Evolutionary conservation across 1,284 basidiomycete species (phyloP).

Genomic region (Rhodotorula sp.): DNA sequence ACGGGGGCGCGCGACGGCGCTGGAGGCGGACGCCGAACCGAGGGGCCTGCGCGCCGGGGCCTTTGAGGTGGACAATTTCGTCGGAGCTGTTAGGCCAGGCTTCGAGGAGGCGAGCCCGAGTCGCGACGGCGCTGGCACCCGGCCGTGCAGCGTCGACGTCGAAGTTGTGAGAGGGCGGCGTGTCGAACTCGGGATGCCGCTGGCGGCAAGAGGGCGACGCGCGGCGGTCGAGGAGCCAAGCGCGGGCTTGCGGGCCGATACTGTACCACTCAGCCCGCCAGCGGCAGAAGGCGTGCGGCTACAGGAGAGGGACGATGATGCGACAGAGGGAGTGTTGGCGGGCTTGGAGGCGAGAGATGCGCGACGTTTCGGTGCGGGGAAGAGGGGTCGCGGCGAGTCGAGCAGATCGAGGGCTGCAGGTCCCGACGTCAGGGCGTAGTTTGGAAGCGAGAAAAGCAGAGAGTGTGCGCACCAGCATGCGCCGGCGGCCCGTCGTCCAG

Average conservation of each 20-base stretch:
- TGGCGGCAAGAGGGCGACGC: neutral
- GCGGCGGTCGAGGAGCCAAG: neutral
- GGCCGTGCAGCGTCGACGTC: neutral
- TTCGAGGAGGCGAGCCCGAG: neutral
- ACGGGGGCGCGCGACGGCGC: neutral
- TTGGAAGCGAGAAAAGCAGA: neutral
- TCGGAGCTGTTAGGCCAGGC: neutral
- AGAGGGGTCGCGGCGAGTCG: conserved; percentile 11
- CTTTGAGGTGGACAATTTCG: neutral
- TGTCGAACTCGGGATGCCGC: neutral
- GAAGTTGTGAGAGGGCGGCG: neutral
- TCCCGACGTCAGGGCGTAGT: neutral
- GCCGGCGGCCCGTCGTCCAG: neutral
- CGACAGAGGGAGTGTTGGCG: neutral
- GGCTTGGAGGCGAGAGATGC: conserved; percentile 4
- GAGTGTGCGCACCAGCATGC: neutral
- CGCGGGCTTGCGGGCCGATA: neutral
- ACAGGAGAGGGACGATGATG: neutral
- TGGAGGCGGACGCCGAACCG: neutral
- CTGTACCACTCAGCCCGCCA: too few species aligned
- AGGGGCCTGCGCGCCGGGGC: too few species aligned
- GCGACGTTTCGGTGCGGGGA: conserved; percentile 16
- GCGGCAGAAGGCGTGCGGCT: neutral
- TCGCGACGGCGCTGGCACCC: neutral
- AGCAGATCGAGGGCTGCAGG: neutral